Percentiles rank a stretch among this genome's conserved stretches.
phyloP scores from a whole-genome alignment of 805 yeast species.

The Wickerhamomyces ciferrii region DNA sequence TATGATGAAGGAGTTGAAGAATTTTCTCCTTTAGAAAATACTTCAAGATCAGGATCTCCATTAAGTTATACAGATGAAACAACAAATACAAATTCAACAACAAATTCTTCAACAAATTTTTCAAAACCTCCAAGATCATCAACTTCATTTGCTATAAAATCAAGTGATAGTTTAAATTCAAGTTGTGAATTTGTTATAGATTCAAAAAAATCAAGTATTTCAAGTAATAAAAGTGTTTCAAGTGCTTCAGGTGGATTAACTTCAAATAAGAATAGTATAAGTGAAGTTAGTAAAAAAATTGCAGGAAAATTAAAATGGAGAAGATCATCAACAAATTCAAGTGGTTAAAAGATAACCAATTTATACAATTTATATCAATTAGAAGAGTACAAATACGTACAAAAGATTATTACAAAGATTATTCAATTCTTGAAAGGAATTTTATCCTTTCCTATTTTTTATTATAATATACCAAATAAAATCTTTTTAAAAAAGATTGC shows the following conservation, averaged over 20 bases:
- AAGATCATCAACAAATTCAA: slow-evolving; percentile 21
- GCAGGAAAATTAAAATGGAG: slow-evolving; percentile 24
- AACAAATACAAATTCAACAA: background rate
- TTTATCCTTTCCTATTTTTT: background rate
- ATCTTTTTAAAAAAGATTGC: too few relatives aligned
- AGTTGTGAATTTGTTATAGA: background rate
- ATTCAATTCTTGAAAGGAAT: background rate
- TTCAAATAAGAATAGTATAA: background rate
- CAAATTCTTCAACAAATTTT: background rate
- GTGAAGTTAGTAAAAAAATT: slow-evolving; percentile 14
- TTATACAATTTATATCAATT: too few relatives aligned
- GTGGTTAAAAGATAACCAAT: background rate
- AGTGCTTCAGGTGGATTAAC: background rate
- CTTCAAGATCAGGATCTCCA: slow-evolving; percentile 13
- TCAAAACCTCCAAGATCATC: background rate
- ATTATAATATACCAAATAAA: too few relatives aligned
- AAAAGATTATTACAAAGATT: too few relatives aligned
- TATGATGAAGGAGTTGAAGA: slow-evolving; percentile 4
- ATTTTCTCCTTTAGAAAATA: slow-evolving; percentile 15
- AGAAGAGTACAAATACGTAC: too few relatives aligned
- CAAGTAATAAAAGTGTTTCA: background rate
- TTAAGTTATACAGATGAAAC: slow-evolving; percentile 9
- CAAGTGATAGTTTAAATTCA: background rate
- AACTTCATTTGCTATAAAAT: background rate
- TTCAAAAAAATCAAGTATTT: background rate